phyloP scores from a whole-genome alignment of 2,329 filamentous ascomycete species.

The Monilinia laxa region DNA sequence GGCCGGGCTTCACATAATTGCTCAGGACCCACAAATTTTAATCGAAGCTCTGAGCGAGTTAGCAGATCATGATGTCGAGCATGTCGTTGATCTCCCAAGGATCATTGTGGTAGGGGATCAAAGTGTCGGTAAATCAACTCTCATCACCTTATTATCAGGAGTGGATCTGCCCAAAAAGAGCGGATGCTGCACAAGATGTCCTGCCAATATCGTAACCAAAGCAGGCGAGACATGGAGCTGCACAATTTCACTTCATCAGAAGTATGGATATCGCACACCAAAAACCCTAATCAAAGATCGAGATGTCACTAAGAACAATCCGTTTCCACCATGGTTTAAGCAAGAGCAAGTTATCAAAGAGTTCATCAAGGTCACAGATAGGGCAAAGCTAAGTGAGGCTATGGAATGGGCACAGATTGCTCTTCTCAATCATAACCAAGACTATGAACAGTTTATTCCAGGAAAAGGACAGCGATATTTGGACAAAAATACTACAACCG shows the following conservation, averaged over 20 bases:
- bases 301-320: slow-evolving; percentile 37
- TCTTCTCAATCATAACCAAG: slow-evolving; percentile 64
- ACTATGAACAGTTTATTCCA: slow-evolving; percentile 48
- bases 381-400: slow-evolving; percentile 62
- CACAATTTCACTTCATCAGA: slow-evolving; percentile 61
- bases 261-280: slow-evolving; percentile 54
- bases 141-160: slow-evolving; percentile 64
- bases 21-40: slow-evolving; percentile 61
- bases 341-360: slow-evolving; percentile 46
- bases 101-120: slow-evolving; percentile 85
- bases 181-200: slow-evolving; percentile 77
- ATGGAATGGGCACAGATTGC: slow-evolving; percentile 76
- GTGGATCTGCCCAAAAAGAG: slow-evolving; percentile 67
- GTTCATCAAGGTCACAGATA: slow-evolving; percentile 65
- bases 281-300: slow-evolving; percentile 1
- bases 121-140: slow-evolving; percentile 75
- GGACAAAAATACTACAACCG: slow-evolving; percentile 32
- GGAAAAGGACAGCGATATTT: slow-evolving; percentile 37
- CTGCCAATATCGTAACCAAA: slow-evolving; percentile 70
- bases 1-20: background rate
- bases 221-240: slow-evolving; percentile 65
- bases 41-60: slow-evolving; percentile 68
- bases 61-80: slow-evolving; percentile 69
- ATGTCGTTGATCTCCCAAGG: slow-evolving; percentile 66
- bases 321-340: slow-evolving; percentile 66